Evolutionary conservation across 805 yeast genomes (phyloP), one percentile per base, ranked within the genome.

Genomic region (Wickerhamomyces rabaulensis): DNA sequence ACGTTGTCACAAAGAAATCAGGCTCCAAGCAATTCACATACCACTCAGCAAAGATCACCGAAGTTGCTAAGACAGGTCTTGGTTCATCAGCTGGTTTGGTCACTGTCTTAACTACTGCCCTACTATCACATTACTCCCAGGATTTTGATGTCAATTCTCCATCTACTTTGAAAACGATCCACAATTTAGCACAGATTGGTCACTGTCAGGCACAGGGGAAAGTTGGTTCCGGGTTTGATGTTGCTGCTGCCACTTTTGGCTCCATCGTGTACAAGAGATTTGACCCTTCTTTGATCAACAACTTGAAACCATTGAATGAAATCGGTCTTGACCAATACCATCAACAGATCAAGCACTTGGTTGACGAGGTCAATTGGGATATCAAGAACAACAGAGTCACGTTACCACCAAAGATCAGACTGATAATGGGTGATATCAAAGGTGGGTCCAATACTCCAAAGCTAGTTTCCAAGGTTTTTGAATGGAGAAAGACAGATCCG

Each of bases 61-160:
- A 84, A 31, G 96, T 90, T 6, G 81, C 96, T 2, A 94, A 94
- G 62, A 94, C 99, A 0, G 99, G 99, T 0, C 71, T 94, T 42
- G 99, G 99, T 1, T 89, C 97, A 12, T 89, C 97, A 27, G 99
- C 99, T 0, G 96, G 97, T 0, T 72, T 94, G 48, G 95, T 88
- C 3, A 78, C 95, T 1, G 91, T 86, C 1, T 71, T 91, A 3
- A 79, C 87, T 0, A 76, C 95, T 0, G 85, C 91, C 0, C 59
- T 94, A 40, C 61, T 82, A 8, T 70, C 84, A 6, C 67, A 70
- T 42, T 79, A 75, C 53, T 55, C 57, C 8, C 55, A 62, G 12
- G 45, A 64, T 6, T 60, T 74, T 12, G 67, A 73, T 46, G 50
- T 69, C 3, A 37, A 48, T 0, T 51, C 63, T 8, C 29, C 40